Conservation (phyloP, 768 basidiomycete genomes). For the Termitomyces sp. region DNA sequence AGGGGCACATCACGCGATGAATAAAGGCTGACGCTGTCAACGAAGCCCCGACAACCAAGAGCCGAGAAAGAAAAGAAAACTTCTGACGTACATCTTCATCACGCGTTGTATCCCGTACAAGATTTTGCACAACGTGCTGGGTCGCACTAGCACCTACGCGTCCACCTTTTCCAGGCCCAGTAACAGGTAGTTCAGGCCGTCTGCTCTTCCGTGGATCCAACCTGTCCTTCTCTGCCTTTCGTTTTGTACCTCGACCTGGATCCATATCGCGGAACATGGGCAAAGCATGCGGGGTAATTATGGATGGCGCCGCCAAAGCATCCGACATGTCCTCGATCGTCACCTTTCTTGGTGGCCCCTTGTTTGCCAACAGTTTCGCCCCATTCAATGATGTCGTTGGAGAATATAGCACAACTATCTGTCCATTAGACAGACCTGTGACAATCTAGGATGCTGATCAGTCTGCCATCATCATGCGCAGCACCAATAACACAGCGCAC, state of each 20-base stretch:
- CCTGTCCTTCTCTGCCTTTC: slow-evolving; percentile 87
- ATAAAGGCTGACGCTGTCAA: slow-evolving; percentile 12
- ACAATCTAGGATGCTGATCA: slow-evolving; percentile 59
- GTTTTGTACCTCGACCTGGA: slow-evolving; percentile 71
- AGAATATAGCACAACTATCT: slow-evolving; percentile 89
- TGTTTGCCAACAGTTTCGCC: slow-evolving; percentile 83
- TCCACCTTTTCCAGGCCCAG: slow-evolving; percentile 90
- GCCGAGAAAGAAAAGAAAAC: slow-evolving; percentile 16
- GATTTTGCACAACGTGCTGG: slow-evolving; percentile 92
- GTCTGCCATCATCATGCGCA: slow-evolving; percentile 4
- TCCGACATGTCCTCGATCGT: slow-evolving; percentile 89
- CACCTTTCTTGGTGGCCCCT: slow-evolving; percentile 79
- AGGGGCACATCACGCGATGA: slow-evolving; percentile 16
- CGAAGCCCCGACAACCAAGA: slow-evolving; percentile 14
- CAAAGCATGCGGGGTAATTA: slow-evolving; percentile 88
- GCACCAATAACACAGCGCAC: slow-evolving; percentile 23
- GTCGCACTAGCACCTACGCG: slow-evolving; percentile 96
- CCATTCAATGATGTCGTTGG: slow-evolving; percentile 88
- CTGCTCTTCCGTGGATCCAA: slow-evolving; percentile 89
- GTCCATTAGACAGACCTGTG: slow-evolving; percentile 82
- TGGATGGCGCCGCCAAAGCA: slow-evolving; percentile 79
- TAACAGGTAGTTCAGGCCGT: slow-evolving; percentile 89
- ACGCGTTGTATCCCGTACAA: slow-evolving; percentile 87
- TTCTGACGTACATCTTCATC: slow-evolving; percentile 87
- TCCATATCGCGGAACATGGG: slow-evolving; percentile 90